Evolutionary conservation across 2,329 filamentous ascomycete species (phyloP), one percentile per base, ranked within the genome.

Genomic region (Pseudophaeomoniella oleicola): DNA sequence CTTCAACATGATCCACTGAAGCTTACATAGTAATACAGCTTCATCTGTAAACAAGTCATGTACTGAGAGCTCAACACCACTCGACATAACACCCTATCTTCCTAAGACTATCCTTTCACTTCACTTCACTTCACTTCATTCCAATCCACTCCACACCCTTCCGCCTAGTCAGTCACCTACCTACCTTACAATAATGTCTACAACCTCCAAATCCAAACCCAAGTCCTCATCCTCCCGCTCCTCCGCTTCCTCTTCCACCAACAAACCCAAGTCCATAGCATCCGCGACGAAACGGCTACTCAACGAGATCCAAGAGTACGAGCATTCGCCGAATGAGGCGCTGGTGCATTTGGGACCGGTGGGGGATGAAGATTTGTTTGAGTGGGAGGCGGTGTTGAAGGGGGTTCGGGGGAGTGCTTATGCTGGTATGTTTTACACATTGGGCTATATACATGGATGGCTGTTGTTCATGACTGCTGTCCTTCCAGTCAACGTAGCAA

Each of bases 351-450:
- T 78, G 3, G 69, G 69, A 6, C 73, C 73, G 2, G 52, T 67
- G 19, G 61, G 60, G 44, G 72, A 77, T 40, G 60, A 69, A 35
- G 65, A 78, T 45, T 52, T 79, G 16, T 62, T 72, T 44, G 63
- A 67, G 42, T 75, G 74, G 69, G 62, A 69, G 46, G 73, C 74
- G 2, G 68, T 76, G 4, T 61, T 79, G 50, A 70, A 66, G 45
- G 74, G 74, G 5, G 67, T 74, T 9, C 55, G n/a, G n/a, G 22
- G 22, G 60, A 10, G 69, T 3, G 69, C 69, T 14, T 77, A 77
- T 41, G 71, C 75, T 64, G 69, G 72, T 73, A 56, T 34, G 37
- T 19, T 17, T 10, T 29, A 16, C 9, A 16, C 27, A 17, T 10
- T 12, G 9, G 16, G 6, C 6, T 16, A 27, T 12, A 19, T 13